Evolutionary conservation across 371 early-diverging fungal species (phyloP).

Genomic region (Phascolomyces articulosus): DNA sequence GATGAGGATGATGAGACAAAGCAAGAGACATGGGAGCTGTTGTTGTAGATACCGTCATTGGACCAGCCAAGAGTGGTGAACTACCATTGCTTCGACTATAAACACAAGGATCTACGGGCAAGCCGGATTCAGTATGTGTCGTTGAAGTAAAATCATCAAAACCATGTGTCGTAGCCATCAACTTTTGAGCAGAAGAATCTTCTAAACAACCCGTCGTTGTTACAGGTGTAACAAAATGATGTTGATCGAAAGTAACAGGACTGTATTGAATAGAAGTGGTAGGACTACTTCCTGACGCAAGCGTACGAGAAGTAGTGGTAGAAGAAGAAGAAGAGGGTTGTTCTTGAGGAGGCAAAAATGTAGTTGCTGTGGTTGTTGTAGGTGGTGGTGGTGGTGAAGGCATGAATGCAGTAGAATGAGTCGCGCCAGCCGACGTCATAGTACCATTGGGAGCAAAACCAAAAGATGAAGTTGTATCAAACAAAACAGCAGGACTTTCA

Average conservation of each 20-base stretch:
- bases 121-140: constrained; percentile 24
- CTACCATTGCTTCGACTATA: background rate
- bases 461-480: constrained; percentile 14
- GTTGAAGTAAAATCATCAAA: background rate
- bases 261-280: constrained; percentile 7
- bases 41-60: too few relatives aligned
- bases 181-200: background rate
- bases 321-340: constrained; percentile 8
- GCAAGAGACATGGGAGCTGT: background rate
- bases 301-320: constrained; percentile 15
- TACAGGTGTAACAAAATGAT: background rate
- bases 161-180: background rate
- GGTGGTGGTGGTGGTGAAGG: constrained; percentile 8
- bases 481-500: constrained; percentile 7
- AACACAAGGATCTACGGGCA: constrained; percentile 25
- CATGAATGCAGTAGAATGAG: constrained; percentile 13
- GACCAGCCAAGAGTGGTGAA: constrained; percentile 19
- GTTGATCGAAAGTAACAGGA: constrained; percentile 5
- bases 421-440: constrained; percentile 24
- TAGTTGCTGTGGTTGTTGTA: background rate
- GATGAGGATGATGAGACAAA: background rate
- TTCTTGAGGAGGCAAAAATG: constrained; percentile 14
- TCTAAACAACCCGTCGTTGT: too few relatives aligned
- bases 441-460: background rate
- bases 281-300: constrained; percentile 16